A percentile compares a stretch with the other conserved stretches of the same genome.
Conservation (phyloP, 2,329 filamentous ascomycete genomes). For the Ophiostoma sp. region DNA sequence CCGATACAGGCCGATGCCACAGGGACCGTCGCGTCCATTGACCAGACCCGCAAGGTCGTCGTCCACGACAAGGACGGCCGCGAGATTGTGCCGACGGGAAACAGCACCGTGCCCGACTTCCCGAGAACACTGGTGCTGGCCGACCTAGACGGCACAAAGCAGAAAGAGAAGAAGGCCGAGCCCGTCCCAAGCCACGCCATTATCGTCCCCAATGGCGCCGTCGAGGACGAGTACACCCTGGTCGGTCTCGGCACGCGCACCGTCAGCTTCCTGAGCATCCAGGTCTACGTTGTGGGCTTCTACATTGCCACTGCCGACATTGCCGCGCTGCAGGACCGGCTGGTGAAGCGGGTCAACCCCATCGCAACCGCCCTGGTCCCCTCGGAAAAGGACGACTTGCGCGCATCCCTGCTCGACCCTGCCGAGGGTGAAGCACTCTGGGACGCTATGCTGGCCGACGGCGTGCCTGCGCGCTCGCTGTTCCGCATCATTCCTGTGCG, state of each 20-base stretch:
- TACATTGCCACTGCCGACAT: constrained; percentile 85
- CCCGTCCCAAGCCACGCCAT: not conserved
- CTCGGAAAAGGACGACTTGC: constrained; percentile 71
- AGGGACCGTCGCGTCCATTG: constrained; percentile 34
- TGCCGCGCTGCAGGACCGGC: constrained; percentile 67
- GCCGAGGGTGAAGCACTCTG: constrained; percentile 66
- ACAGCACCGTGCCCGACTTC: constrained; percentile 72
- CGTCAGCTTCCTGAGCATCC: constrained; percentile 81
- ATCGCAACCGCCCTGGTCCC: constrained; percentile 77
- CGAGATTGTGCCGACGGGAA: constrained; percentile 76
- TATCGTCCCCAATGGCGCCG: not conserved
- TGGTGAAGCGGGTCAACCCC: constrained; percentile 71
- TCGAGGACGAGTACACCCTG: constrained; percentile 68
- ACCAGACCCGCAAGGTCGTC: constrained; percentile 53
- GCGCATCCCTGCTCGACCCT: constrained; percentile 63
- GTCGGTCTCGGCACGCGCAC: constrained; percentile 82
- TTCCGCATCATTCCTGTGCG: constrained; percentile 85
- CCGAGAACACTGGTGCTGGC: constrained; percentile 64
- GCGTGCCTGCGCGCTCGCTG: constrained; percentile 63
- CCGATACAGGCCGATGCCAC: constrained; percentile 40
- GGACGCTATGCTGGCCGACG: constrained; percentile 61
- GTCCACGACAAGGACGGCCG: constrained; percentile 62
- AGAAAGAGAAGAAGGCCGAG: not conserved
- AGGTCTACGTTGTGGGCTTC: constrained; percentile 91
- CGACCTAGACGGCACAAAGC: constrained; percentile 29